Base-by-base conservation (phyloP, 2,329 filamentous ascomycete genomes). In the Cladosporium cucumerinum region DNA sequence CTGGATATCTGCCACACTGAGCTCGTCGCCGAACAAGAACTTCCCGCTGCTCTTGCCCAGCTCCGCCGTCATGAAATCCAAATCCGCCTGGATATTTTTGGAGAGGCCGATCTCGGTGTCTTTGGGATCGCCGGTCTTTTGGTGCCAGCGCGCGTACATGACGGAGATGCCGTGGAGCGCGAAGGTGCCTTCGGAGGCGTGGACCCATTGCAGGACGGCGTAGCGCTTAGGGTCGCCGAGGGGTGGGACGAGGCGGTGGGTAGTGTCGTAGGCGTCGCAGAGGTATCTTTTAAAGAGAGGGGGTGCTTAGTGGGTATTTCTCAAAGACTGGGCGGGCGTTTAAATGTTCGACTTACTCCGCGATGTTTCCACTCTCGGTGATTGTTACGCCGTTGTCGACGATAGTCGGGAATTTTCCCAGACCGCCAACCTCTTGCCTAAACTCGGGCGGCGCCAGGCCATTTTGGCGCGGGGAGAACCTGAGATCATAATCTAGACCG, bases 101-200 rank as follows among this genome's bases (percentile, higher is more conserved):
- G 76, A 72, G 68, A 82, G 66, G 0, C 74, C 73, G 26, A 76
- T 70, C 30, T 81, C 77, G 11, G 78, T 77, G 16, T 72, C 74
- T 36, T 72, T 71, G 14, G 77, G 65, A 16, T 75, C 71, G 21
- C 75, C 75, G 57, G 74, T 70, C 8, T 78, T 75, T n/a, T 79
- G 72, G 63, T 78, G 75, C 79, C 77, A 81, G 5, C 78, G 77
- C 7, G 76, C 74, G 68, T 83, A 82, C 16, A 80, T 71, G 28
- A 82, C 76, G 0, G 80, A 77, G 2, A 83, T 75, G 10, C 70
- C 75, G 66, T 83, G 82, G 8, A 82, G 69, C 63, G 79, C 70
- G 65, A 80, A 82, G 1, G 80, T 82, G 1, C 73, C 81, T 75
- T 84, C 81, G 7, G 81, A 74, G 0, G 81, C 80, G 66, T 82